These are phyloP conservation scores for Phalaenopsis aphrodite DNA, from an alignment of 106 monocot genomes.

Conservation along the genomic window DNA sequence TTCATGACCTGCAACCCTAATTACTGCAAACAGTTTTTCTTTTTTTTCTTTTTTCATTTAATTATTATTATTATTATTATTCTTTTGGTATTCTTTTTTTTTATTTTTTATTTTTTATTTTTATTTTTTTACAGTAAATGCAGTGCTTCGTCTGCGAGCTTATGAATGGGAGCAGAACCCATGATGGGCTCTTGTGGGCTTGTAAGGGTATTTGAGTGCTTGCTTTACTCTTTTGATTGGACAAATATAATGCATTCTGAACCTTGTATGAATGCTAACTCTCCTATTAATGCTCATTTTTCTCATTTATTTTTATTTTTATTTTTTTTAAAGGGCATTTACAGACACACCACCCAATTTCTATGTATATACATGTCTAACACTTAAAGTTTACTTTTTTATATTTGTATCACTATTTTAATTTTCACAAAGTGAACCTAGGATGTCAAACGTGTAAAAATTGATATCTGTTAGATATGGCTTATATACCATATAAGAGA, in stretches of 20 bases:
- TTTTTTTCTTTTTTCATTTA: neutral
- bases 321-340: no score
- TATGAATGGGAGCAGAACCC: conserved; percentile 1
- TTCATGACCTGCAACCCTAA: conserved; percentile 1
- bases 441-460: no score
- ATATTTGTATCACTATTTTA: no score
- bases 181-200: neutral
- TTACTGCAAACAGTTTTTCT: neutral
- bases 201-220: neutral
- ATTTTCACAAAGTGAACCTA: no score
- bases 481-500: no score
- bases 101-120: neutral
- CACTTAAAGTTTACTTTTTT: no score
- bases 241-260: neutral
- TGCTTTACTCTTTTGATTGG: neutral
- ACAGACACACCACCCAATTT: no score
- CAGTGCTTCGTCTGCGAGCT: neutral
- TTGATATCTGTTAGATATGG: no score
- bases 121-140: neutral
- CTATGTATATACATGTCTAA: no score
- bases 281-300: no score
- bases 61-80: no score
- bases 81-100: neutral
- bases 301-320: no score
- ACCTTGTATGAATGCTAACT: neutral